Percentiles rank a stretch among this genome's conserved stretches.
These are phyloP conservation scores for Dendrobium officinale DNA, from an alignment of 106 monocot genomes.

Conservation along the genomic window DNA sequence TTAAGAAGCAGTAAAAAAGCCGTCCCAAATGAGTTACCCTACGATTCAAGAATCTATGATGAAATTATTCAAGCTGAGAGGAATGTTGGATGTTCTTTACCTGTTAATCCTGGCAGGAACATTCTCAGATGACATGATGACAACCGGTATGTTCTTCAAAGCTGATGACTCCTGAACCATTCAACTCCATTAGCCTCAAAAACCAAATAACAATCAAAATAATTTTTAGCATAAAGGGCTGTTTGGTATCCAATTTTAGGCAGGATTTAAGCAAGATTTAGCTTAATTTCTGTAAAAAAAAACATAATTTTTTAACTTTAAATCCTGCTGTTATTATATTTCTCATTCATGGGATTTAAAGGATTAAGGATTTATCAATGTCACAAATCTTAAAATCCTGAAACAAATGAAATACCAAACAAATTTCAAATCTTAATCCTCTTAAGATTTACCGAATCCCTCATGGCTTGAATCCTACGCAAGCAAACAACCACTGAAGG, in stretches of 20 bases:
- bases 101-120: constrained; percentile 46
- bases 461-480: neutral
- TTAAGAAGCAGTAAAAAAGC: too few species aligned
- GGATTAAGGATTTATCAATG: too few species aligned
- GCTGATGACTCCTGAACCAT: constrained; percentile 26
- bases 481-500: too few species aligned
- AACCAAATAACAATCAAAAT: neutral
- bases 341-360: too few species aligned
- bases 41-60: neutral
- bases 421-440: too few species aligned
- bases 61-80: neutral
- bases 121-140: constrained; percentile 61
- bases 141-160: constrained; percentile 51
- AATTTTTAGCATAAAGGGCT: neutral
- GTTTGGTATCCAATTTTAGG: too few species aligned
- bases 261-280: too few species aligned
- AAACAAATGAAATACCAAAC: neutral
- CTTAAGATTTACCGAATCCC: neutral
- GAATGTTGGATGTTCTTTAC: constrained; percentile 5
- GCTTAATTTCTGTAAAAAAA: too few species aligned
- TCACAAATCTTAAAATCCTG: neutral
- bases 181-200: neutral
- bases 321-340: too few species aligned
- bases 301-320: too few species aligned
- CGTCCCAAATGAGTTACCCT: neutral